phyloP scores from a whole-genome alignment of 345 rosid genomes.

The Angophora floribunda region DNA sequence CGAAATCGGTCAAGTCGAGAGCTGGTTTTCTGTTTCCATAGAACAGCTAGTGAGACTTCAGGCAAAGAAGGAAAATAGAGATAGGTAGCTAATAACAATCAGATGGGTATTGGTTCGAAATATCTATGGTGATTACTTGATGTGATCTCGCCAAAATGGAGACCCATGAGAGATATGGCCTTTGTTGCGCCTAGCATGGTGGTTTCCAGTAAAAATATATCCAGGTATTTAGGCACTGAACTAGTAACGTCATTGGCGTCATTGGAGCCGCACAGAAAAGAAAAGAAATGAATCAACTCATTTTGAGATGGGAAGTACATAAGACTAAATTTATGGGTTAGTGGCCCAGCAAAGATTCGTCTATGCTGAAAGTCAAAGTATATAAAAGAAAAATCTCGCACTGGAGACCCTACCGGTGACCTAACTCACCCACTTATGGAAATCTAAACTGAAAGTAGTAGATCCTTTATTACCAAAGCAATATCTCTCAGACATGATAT shows the following conservation, averaged over 20 bases:
- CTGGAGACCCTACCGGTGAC: neutral
- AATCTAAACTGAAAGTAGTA: neutral
- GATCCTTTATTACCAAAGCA: neutral
- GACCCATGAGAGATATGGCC: neutral
- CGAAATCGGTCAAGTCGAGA: neutral
- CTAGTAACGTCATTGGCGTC: neutral
- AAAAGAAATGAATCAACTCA: neutral
- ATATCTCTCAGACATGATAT: constrained; percentile 16
- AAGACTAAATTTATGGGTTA: neutral
- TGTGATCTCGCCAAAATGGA: neutral
- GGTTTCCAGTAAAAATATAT: neutral
- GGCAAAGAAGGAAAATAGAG: neutral
- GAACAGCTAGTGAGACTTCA: neutral
- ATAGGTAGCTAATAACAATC: neutral
- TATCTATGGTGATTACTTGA: neutral
- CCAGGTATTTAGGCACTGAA: neutral
- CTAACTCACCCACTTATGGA: neutral
- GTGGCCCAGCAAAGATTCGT: neutral
- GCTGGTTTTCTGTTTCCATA: neutral
- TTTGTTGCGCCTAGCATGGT: neutral
- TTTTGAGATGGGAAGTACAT: neutral
- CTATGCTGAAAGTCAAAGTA: neutral
- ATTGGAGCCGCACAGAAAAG: neutral
- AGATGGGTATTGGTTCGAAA: neutral
- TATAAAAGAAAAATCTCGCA: neutral